A percentile compares a stretch with the other conserved stretches of the same genome.
Conservation (phyloP, 2,329 filamentous ascomycete species). For the Plenodomus biglobosus region DNA sequence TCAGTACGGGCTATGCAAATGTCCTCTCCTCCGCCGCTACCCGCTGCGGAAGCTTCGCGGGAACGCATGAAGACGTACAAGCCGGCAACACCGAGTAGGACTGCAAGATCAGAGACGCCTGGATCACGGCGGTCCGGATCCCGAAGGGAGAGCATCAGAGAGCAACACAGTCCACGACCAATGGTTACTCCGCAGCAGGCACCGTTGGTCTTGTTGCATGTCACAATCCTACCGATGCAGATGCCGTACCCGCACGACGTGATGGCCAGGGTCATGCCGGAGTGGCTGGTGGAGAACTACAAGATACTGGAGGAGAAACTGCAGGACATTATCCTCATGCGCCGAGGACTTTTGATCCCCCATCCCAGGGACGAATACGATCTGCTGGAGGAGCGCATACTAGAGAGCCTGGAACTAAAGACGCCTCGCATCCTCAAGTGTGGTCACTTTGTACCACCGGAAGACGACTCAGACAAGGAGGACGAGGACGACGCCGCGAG, state of each 20-base stretch:
- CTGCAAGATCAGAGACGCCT: conserved; percentile 33
- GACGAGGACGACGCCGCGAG: conserved; percentile 40
- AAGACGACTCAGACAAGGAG: conserved; percentile 45
- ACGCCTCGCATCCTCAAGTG: conserved; percentile 71
- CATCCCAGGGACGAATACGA: conserved; percentile 82
- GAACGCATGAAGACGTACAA: conserved; percentile 39
- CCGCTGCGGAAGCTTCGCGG: conserved; percentile 32
- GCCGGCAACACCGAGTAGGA: conserved; percentile 36
- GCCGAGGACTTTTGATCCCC: conserved; percentile 72
- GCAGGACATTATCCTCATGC: conserved; percentile 67
- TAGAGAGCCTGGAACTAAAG: conserved; percentile 73
- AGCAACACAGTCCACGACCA: conserved; percentile 31
- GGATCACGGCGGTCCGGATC: conserved; percentile 35
- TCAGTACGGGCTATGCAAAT: conserved; percentile 72
- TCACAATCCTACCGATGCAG: conserved; percentile 71
- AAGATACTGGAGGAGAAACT: conserved; percentile 69
- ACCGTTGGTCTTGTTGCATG: conserved; percentile 77
- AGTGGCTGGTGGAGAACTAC: conserved; percentile 60
- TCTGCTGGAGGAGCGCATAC: conserved; percentile 72
- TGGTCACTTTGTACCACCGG: conserved; percentile 66
- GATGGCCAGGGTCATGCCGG: conserved; percentile 56
- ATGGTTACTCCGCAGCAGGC: conserved; percentile 48
- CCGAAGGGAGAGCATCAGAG: conserved; percentile 29
- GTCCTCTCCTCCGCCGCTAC: conserved; percentile 57
- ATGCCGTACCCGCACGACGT: conserved; percentile 59